Evolutionary conservation across 257 asterid species (phyloP).

Genomic region (Verbascum thapsus): DNA sequence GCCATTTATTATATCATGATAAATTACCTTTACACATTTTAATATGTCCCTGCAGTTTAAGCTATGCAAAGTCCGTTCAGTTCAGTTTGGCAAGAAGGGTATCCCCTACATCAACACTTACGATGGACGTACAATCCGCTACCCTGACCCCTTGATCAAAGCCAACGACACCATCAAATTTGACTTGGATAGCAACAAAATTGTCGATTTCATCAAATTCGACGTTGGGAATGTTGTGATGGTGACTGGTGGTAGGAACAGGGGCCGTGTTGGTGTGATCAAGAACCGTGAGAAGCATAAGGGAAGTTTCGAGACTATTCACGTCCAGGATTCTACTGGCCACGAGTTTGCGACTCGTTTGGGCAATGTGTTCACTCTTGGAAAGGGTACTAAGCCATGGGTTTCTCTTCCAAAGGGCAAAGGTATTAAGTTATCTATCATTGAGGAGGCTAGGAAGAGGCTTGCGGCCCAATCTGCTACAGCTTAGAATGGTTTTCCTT

Average conservation of each 20-base stretch:
- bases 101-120: conserved; percentile 27
- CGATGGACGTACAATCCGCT: conserved; percentile 30
- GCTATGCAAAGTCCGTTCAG: conserved; percentile 29
- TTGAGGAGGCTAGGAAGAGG: conserved; percentile 46
- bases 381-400: conserved; percentile 46
- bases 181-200: conserved; percentile 22
- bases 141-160: conserved; percentile 19
- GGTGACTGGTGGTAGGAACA: conserved; percentile 31
- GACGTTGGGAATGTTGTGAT: conserved; percentile 25
- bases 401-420: conserved; percentile 45
- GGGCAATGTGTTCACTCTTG: conserved; percentile 41
- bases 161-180: conserved; percentile 26
- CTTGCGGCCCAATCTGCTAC: conserved; percentile 34
- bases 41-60: conserved; percentile 23
- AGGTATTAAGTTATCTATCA: conserved; percentile 43
- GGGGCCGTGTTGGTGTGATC: conserved; percentile 30
- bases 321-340: conserved; percentile 23
- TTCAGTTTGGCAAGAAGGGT: conserved; percentile 29
- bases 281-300: conserved; percentile 30
- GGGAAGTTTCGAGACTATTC: conserved; percentile 27
- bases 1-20: not conserved
- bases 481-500: too few relatives aligned
- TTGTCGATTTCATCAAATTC: conserved; percentile 26
- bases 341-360: conserved; percentile 38
- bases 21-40: not conserved